Percentiles rank a stretch among this genome's conserved stretches.
phyloP scores from a whole-genome alignment of 495 filamentous ascomycete genomes.

The Lepidopterella palustris region DNA sequence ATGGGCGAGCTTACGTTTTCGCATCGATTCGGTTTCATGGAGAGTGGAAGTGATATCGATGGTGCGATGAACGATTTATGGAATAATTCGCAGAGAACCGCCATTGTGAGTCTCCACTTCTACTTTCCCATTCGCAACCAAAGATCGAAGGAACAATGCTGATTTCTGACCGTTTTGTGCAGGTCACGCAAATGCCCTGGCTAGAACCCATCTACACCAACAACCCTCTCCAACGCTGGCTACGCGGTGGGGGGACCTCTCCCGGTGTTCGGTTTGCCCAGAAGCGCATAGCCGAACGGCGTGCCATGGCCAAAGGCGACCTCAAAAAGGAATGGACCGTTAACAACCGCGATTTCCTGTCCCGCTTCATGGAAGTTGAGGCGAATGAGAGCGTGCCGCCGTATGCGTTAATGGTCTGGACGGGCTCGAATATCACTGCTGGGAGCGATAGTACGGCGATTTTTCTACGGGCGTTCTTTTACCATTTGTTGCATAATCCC shows the following conservation, averaged over 20 bases:
- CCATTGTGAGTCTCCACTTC: background rate
- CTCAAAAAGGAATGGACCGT: background rate
- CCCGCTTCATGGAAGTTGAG: background rate
- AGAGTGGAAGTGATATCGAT: conserved; percentile 38
- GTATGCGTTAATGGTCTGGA: background rate
- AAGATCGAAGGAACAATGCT: background rate
- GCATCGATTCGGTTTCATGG: conserved; percentile 40
- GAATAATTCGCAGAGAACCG: background rate
- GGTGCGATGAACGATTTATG: background rate
- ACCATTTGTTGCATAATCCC: background rate
- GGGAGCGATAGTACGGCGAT: background rate
- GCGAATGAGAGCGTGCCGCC: background rate
- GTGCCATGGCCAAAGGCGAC: background rate
- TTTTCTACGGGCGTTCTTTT: background rate
- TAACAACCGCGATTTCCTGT: background rate
- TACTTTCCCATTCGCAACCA: background rate
- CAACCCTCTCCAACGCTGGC: conserved; percentile 8
- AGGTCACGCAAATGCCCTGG: conserved; percentile 1
- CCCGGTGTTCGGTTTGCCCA: background rate
- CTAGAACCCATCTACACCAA: background rate
- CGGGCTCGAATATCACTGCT: background rate
- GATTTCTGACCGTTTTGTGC: background rate
- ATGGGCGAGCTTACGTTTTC: conserved; percentile 33
- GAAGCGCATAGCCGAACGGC: background rate
- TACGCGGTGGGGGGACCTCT: background rate